These are phyloP conservation scores for Plenodomus tracheiphilus DNA, from an alignment of 2,329 filamentous ascomycete genomes.

Conservation along the genomic window DNA sequence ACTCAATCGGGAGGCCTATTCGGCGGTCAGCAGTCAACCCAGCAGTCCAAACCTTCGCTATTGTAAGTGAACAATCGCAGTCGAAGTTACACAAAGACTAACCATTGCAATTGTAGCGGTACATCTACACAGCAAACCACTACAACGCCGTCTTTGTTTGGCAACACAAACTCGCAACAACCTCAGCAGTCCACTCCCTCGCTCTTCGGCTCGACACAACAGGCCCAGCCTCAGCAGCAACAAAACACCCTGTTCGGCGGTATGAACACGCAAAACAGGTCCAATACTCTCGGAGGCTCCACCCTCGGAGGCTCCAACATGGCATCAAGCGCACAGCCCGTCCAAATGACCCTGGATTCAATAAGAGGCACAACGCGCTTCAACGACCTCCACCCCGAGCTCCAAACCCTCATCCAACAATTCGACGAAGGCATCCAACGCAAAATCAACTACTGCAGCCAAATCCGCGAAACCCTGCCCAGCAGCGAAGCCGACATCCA, in stretches of 20 bases:
- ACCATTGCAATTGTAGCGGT: constrained; percentile 39
- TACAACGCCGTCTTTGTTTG: constrained; percentile 36
- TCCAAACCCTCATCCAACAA: constrained; percentile 75
- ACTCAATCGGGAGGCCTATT: constrained; percentile 41
- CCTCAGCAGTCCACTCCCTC: constrained; percentile 37
- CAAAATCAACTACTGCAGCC: constrained; percentile 75
- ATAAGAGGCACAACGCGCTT: constrained; percentile 88
- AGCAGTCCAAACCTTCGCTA: constrained; percentile 40
- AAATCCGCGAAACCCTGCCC: constrained; percentile 70
- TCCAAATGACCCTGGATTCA: constrained; percentile 55
- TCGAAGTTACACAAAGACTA: constrained; percentile 25
- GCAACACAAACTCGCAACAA: constrained; percentile 33
- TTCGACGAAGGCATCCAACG: constrained; percentile 80
- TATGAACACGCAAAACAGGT: constrained; percentile 33
- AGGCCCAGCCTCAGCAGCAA: constrained; percentile 36
- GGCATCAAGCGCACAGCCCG: constrained; percentile 28
- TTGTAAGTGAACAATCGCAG: constrained; percentile 37
- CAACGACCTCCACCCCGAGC: constrained; percentile 80
- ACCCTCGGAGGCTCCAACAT: constrained; percentile 31
- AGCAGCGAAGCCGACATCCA: constrained; percentile 65
- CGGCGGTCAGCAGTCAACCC: constrained; percentile 26
- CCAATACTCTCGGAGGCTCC: constrained; percentile 29
- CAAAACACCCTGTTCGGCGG: constrained; percentile 38
- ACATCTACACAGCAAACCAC: constrained; percentile 36
- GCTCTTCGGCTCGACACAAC: constrained; percentile 34